Evolutionary conservation across 2,329 filamentous ascomycete genomes (phyloP), one percentile per base, ranked within the genome.

Genomic region (Ceratocystis lukuohia): DNA sequence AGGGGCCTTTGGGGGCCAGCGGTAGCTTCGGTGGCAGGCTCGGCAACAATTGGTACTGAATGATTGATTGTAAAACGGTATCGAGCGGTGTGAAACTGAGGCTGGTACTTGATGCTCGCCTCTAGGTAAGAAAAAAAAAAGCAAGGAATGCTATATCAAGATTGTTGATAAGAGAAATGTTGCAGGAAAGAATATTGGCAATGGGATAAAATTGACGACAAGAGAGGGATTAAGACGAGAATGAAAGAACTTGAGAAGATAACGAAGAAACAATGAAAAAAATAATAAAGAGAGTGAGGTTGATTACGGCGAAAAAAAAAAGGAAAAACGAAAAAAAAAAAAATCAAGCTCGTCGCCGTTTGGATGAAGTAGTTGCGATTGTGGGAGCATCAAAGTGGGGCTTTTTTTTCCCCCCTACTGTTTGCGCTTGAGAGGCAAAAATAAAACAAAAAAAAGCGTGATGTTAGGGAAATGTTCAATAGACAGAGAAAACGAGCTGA

Each of bases 351-450:
- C 12, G 20, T 44, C 41, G 56, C 28, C 15, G 56, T 37, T 59
- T n/a, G 30, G 33, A n/a, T n/a, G 30, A 59, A 30, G 56, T 59
- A 59, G 56, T 59, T 59, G 56, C 56, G 56, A 59, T 59, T 59
- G 28, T 59, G 56, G 7, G 15, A 8, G 56, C 56, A 20, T 4
- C 48, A 59, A 41, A 59, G 56, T 59, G 56, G 56, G 56, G 28
- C 56, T n/a, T 8, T 5, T 59, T 48, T 33, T 45, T 28, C 48
- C 28, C 20, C 7, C 22, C 33, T 48, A 10, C 20, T 30, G 46
- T 45, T 41, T 46, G 37, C 22, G 7, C 10, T 41, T 15, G 15
- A 48, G 62, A 46, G 44, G 62, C 46, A 37, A 64, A 46, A 22
- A 22, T 22, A 5, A 22, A 63, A 15, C 1, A 28, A 7, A 22